Base-by-base conservation (phyloP, 352 stramenopile species). In the Nothophytophthora sp. region DNA sequence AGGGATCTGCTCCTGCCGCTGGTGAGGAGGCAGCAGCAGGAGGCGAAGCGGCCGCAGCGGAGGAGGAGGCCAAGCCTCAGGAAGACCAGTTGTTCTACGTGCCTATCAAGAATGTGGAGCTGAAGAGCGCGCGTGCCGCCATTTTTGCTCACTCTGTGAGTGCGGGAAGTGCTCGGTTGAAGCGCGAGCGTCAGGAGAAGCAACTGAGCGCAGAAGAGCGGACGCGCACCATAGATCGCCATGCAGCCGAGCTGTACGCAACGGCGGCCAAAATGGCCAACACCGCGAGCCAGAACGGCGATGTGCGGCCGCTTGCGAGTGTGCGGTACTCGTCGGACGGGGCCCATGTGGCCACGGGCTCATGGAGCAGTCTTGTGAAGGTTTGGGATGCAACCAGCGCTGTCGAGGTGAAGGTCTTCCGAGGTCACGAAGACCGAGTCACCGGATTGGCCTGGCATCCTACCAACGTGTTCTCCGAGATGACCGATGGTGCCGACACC, bases 291-390 rank as follows among this genome's bases (percentile, higher is more conserved):
- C 96, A 99, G 55, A 98, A 98, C 60, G 96, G 86, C 24, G 96
- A 98, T 65, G 84, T 93, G 19, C 72, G 96, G 19, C 91, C 94
- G 12, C 63, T 99, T 7, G 82, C 90, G n/a, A 70, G 52, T 28
- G 80, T 94, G 19, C 52, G 72, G 27, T 94, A 75, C 60, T 81
- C 84, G 0, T 51, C 53, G 12, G 80, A 96, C 56, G 74, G 72
- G 10, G 66, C 65, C 25, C 64, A 85, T 45, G 63, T 95, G 5
- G 82, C 87, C 6, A 98, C 95, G 1, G 96, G 89, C 1, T 97
- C 93, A 33, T 98, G 93, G 92, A 97, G 81, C 63, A 94, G 88
- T 36, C 75, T 88, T 5, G 94, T 98, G 11, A 98, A 98, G 65
- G 69, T 99, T 18, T 99, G 95, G 95, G 83, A 98, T 53, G 70